A percentile compares a stretch with the other conserved stretches of the same genome.
phyloP scores from a whole-genome alignment of 2,329 filamentous ascomycete species.

The Fusarium clavum region DNA sequence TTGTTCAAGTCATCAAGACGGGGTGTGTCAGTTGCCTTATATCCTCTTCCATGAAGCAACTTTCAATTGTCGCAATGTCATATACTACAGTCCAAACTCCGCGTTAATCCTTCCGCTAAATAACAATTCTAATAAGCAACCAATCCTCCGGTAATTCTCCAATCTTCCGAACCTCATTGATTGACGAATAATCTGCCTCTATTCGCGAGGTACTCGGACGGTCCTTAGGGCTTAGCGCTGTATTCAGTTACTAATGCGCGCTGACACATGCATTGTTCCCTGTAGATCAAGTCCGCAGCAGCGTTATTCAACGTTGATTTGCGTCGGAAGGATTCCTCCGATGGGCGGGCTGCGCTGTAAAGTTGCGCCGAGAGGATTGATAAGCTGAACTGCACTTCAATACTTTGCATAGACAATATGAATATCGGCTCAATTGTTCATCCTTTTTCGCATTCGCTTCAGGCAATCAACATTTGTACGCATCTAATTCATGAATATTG shows the following conservation, averaged over 20 bases:
- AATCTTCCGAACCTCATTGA: background rate
- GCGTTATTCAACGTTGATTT: constrained; percentile 21
- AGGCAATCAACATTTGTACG: background rate
- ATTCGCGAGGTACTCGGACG: background rate
- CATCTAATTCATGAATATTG: background rate
- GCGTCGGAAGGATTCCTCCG: constrained; percentile 1
- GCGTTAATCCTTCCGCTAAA: background rate
- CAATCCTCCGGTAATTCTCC: constrained; percentile 1
- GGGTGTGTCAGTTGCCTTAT: background rate
- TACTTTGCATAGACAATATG: background rate
- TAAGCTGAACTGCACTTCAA: background rate
- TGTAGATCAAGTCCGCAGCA: background rate
- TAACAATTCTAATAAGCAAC: background rate
- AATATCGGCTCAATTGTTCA: background rate
- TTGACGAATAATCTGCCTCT: background rate
- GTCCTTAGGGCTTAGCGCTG: constrained; percentile 11
- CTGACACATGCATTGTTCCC: background rate
- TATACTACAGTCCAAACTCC: background rate
- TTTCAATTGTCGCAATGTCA: background rate
- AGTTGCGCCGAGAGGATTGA: constrained; percentile 20
- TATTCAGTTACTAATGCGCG: constrained; percentile 6
- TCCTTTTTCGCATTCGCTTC: background rate
- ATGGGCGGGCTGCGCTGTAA: background rate
- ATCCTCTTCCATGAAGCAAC: background rate
- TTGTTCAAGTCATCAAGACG: background rate